Percentiles rank a stretch among this genome's conserved stretches.
These are phyloP conservation scores for Apodospora peruviana DNA, from an alignment of 495 filamentous ascomycete species.

Conservation along the genomic window DNA sequence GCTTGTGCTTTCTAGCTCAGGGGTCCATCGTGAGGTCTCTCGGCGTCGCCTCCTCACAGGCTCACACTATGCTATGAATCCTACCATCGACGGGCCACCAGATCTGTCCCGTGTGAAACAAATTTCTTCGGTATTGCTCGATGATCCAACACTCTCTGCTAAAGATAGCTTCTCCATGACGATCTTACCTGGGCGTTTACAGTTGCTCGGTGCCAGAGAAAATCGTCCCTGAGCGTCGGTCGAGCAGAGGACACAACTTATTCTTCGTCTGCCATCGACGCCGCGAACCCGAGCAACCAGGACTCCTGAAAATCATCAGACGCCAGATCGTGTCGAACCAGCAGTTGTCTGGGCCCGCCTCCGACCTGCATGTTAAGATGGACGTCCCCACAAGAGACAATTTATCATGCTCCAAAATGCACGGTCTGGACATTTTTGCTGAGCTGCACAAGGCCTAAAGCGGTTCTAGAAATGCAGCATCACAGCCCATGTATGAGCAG, in stretches of 20 bases:
- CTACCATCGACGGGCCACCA: not conserved
- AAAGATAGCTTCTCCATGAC: not conserved
- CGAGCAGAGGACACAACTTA: no score
- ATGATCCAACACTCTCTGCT: constrained; percentile 10
- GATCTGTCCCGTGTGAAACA: constrained; percentile 5
- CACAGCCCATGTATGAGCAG: constrained; percentile 10
- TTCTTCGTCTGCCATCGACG: no score
- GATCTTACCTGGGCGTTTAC: not conserved
- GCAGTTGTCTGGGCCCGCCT: constrained; percentile 5
- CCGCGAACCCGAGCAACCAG: constrained; percentile 4
- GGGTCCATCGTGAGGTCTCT: not conserved
- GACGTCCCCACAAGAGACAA: constrained; percentile 16
- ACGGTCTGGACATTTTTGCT: constrained; percentile 17
- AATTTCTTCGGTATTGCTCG: constrained; percentile 1
- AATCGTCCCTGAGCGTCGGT: no score
- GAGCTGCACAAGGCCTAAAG: constrained; percentile 25
- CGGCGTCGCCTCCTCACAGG: no score
- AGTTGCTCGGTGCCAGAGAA: no score
- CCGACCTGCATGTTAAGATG: constrained; percentile 12
- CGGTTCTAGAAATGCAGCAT: constrained; percentile 19
- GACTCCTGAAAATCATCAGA: constrained; percentile 10
- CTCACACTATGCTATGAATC: not conserved
- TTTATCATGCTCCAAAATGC: constrained; percentile 13
- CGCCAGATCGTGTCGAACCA: constrained; percentile 2
- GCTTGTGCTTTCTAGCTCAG: not conserved